Evolutionary conservation across 208 protist genomes (phyloP).

Genomic region (Blechomonas ayalai): DNA sequence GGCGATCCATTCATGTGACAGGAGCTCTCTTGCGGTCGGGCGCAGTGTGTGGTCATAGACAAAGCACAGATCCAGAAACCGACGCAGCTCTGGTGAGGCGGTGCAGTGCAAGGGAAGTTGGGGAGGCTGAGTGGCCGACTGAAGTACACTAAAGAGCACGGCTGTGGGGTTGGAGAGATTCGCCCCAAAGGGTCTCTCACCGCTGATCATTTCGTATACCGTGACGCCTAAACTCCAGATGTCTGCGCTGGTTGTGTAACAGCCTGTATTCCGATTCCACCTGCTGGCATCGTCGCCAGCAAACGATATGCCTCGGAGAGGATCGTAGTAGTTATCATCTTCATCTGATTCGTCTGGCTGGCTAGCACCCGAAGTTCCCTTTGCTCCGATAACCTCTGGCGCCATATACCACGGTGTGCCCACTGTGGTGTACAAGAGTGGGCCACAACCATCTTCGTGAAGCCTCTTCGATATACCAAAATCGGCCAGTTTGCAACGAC

Average conservation of each 20-base stretch:
- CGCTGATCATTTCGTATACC: constrained; percentile 81
- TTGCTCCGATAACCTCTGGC: constrained; percentile 73
- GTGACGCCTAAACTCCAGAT: constrained; percentile 85
- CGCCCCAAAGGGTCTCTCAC: constrained; percentile 56
- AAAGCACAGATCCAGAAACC: constrained; percentile 71
- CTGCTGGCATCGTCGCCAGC: not conserved
- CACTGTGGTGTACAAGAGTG: constrained; percentile 63
- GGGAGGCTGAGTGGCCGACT: constrained; percentile 32
- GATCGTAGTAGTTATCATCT: constrained; percentile 20
- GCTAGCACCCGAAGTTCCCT: constrained; percentile 10
- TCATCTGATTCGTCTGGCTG: constrained; percentile 5
- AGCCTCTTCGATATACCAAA: constrained; percentile 78
- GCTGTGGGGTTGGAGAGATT: constrained; percentile 50
- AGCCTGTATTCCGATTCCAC: constrained; percentile 2
- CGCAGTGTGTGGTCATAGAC: constrained; percentile 57
- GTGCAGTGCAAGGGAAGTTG: constrained; percentile 25
- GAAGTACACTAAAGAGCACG: constrained; percentile 62
- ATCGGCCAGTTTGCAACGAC: constrained; percentile 82
- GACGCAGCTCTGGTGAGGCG: constrained; percentile 38
- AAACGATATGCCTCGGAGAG: constrained; percentile 21
- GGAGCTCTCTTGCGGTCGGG: constrained; percentile 50
- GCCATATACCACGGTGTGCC: constrained; percentile 92
- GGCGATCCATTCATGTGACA: constrained; percentile 57
- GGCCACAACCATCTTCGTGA: constrained; percentile 1
- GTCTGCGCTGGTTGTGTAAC: constrained; percentile 74